Evolutionary conservation across 2,329 filamentous ascomycete genomes (phyloP), one percentile per base, ranked within the genome.

Genomic region (Fusarium sp.): DNA sequence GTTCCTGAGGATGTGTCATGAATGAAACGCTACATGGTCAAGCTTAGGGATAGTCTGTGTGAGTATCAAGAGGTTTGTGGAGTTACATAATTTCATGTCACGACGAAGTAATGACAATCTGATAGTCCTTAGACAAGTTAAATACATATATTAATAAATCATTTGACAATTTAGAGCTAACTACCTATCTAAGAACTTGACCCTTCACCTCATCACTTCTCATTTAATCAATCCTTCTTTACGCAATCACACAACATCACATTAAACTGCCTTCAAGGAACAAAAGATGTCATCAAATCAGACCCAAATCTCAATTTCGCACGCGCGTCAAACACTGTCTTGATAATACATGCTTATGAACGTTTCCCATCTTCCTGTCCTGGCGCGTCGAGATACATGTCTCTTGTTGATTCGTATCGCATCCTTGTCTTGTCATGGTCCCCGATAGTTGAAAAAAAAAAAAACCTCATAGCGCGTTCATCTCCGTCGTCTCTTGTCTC

Each of bases 261-360:
- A 18, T 29, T 16, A 47, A 29, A 3, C 5, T 24, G 27, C 6
- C 22, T 37, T 16, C 7, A 20, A 40, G 24, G 22, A 58, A 58
- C 22, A 16, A n/a, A 58, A 7, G 5, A 22, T 5, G 37, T 35
- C 20, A 27, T 58, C 67, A 65, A 72, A 71, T 50, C 64, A 75
- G 59, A 67, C 62, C 61, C 58, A 62, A 76, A 60, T 66, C 66
- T 63, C 47, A 64, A 77, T 75, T 69, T 76, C 62, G 16, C 73
- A 73, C 75, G 56, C 63, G 52, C 50, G 42, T 24, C 64, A 67
- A 72, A 56, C 13, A 74, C 40, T 74, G 62, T 67, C 71, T 66
- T 77, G 74, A 77, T 78, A 78, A 73, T 78, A 78, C 76, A 78
- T 77, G 64, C 67, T 63, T 45, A 76, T 67, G 66, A 76, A 67